Evolutionary conservation across 2,329 filamentous ascomycete species (phyloP).

Genomic region (Cytospora piceae): DNA sequence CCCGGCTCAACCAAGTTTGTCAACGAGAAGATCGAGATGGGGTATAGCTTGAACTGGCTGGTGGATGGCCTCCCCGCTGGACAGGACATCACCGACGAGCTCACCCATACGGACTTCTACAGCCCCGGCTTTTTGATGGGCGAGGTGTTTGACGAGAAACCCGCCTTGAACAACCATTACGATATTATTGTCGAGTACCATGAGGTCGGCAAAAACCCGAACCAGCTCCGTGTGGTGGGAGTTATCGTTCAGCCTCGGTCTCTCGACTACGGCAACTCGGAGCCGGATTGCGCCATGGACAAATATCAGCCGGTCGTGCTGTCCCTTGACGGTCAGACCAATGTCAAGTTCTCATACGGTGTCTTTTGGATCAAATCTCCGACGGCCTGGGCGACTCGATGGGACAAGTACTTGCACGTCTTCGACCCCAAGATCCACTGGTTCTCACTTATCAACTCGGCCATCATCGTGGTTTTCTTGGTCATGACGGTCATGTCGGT

Average conservation of each 20-base stretch:
- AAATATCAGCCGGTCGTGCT: conserved; percentile 64
- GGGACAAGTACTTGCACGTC: conserved; percentile 98
- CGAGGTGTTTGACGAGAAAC: conserved; percentile 55
- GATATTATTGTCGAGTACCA: conserved; percentile 95
- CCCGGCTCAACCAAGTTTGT: conserved; percentile 74
- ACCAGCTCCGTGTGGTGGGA: conserved; percentile 86
- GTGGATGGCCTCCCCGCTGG: conserved; percentile 93
- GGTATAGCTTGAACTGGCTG: conserved; percentile 93
- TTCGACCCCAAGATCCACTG: conserved; percentile 98
- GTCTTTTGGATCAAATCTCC: conserved; percentile 84
- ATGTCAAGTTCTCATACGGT: conserved; percentile 87
- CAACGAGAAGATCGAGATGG: conserved; percentile 79
- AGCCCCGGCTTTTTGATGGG: conserved; percentile 89
- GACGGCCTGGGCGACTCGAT: conserved; percentile 93
- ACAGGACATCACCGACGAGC: conserved; percentile 76
- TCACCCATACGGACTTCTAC: conserved; percentile 80
- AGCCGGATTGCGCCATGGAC: conserved; percentile 64
- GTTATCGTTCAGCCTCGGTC: conserved; percentile 87
- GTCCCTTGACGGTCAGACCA: conserved; percentile 57
- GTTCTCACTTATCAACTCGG: conserved; percentile 97
- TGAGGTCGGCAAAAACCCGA: conserved; percentile 65
- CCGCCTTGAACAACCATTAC: conserved; percentile 89
- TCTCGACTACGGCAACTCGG: conserved; percentile 59
- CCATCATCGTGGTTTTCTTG: conserved; percentile 91
- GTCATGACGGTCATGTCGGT: conserved; percentile 93